Evolutionary conservation across 345 rosid species (phyloP).

Genomic region (Microcos paniculata): DNA sequence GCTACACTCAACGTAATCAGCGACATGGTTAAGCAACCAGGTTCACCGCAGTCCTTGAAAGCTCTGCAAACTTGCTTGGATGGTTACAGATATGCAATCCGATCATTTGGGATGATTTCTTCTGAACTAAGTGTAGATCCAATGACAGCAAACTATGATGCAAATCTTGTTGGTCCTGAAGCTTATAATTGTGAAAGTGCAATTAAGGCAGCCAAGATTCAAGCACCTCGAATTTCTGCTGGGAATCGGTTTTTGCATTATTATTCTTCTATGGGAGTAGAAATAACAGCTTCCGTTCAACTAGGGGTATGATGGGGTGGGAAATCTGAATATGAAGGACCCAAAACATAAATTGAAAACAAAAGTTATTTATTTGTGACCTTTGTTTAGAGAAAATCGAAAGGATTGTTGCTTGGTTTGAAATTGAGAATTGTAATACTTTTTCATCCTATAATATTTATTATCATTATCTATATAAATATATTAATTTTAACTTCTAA

Average conservation of each 20-base stretch:
- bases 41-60: neutral
- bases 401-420: too few species aligned
- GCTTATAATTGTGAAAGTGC: neutral
- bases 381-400: too few species aligned
- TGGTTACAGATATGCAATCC: neutral
- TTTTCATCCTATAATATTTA: too few species aligned
- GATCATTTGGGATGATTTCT: neutral
- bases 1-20: neutral
- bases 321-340: too few species aligned
- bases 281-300: neutral
- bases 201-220: neutral
- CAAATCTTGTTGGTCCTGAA: neutral
- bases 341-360: too few species aligned
- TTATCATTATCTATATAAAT: too few species aligned
- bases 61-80: neutral
- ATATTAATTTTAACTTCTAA: too few species aligned
- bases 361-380: too few species aligned
- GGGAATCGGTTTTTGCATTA: neutral
- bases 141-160: constrained; percentile 5
- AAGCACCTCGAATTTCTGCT: neutral
- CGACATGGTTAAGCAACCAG: neutral
- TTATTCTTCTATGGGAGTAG: neutral
- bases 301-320: too few species aligned
- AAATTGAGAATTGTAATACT: too few species aligned
- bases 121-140: neutral